Evolutionary conservation across 2,329 filamentous ascomycete species (phyloP), one percentile per base, ranked within the genome.

Genomic region (Fusarium sororula): DNA sequence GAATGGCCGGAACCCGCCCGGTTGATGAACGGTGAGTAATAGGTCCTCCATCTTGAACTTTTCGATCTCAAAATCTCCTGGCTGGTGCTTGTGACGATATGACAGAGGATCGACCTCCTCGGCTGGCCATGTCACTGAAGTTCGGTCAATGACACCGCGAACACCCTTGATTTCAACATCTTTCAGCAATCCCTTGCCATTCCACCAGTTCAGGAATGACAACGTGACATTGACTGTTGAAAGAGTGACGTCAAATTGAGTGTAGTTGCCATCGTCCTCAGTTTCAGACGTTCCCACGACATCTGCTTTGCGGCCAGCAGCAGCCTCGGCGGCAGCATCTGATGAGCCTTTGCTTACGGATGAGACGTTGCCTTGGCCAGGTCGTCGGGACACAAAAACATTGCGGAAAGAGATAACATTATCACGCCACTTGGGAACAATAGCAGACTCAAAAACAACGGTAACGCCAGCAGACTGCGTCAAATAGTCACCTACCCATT

Each of bases 171-270:
- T 92, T 80, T 98, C 95, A 47, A 99, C 96, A 80, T 98, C 94
- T 77, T 94, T 92, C 14, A 99, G 85, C 11, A 97, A 87, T 0
- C 96, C 96, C 82, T 96, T 98, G 28, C 96, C 96, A 77, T 98
- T 98, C 90, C 97, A 97, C 96, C 96, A 99, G 81, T 98, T 98
- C n/a, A 95, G 88, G 77, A 99, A 98, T 0, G 96, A 99, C 32
- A 99, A 83, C 0, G 96, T 98, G 47, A 99, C 96, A 79, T 99
- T 98, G 70, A 99, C 94, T 1, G 94, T 97, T 72, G 96, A 94
- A 67, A 99, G 94, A 0, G 95, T 98, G 22, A 99, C 87, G 79
- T 99, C 96, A 77, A 98, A 99, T 77, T 99, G 96, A 1, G 95
- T 98, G 81, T 98, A 99, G 80, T 99, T 99, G 24, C 94, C 94